A percentile compares a stretch with the other conserved stretches of the same genome.
Conservation (phyloP, 2,329 filamentous ascomycete genomes). For the Hymenotorrendiella dingleyae region DNA sequence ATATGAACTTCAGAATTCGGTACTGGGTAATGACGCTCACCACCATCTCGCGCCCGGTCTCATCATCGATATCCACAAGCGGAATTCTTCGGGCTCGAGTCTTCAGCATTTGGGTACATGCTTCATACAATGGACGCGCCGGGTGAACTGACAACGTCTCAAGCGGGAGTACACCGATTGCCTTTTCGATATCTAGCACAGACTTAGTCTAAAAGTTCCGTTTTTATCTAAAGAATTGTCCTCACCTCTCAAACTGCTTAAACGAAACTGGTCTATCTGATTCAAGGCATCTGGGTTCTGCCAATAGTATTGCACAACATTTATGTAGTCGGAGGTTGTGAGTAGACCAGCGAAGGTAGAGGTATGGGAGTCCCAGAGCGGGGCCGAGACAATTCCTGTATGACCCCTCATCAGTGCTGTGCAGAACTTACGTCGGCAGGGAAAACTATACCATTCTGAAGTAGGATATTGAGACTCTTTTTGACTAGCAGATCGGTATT, state of each 20-base stretch:
- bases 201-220: constrained; percentile 14
- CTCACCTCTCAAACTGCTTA: constrained; percentile 85
- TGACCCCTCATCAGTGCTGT: constrained; percentile 14
- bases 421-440: too few relatives aligned
- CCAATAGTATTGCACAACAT: constrained; percentile 98
- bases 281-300: constrained; percentile 87
- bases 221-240: not conserved
- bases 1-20: constrained; percentile 96
- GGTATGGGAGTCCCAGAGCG: constrained; percentile 90
- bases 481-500: constrained; percentile 94
- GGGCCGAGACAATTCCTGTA: constrained; percentile 91
- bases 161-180: constrained; percentile 82
- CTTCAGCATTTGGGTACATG: constrained; percentile 87
- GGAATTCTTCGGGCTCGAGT: constrained; percentile 91
- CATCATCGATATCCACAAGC: constrained; percentile 86
- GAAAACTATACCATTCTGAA: constrained; percentile 72
- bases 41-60: constrained; percentile 86
- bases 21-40: constrained; percentile 98
- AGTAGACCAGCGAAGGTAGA: constrained; percentile 91
- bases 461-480: constrained; percentile 92
- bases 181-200: constrained; percentile 79
- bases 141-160: constrained; percentile 97
- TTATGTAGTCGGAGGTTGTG: constrained; percentile 96
- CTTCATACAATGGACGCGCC: constrained; percentile 85
- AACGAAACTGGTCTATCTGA: constrained; percentile 86